These are phyloP conservation scores for Linum tenue DNA, from an alignment of 345 rosid species.

Conservation along the genomic window DNA sequence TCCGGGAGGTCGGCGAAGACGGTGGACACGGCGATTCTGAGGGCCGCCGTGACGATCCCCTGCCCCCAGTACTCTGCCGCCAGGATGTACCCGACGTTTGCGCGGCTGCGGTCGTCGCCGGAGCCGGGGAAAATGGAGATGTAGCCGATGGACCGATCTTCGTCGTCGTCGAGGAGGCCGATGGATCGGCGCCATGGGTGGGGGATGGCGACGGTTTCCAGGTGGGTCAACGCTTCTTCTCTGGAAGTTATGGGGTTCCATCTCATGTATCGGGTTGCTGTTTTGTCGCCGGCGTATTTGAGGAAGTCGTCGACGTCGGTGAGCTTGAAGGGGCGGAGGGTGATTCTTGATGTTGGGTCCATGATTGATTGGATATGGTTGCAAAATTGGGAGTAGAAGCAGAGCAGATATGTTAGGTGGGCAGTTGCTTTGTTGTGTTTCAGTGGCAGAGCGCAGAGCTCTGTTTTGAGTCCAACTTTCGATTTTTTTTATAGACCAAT, in stretches of 20 bases:
- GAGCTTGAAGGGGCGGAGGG: slow-evolving; percentile 35
- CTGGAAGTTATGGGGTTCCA: slow-evolving; percentile 31
- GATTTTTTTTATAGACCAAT: too few species aligned
- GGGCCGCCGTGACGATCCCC: slow-evolving; percentile 29
- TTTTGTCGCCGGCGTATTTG: slow-evolving; percentile 34
- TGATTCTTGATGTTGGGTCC: slow-evolving; percentile 29
- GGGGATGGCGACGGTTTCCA: slow-evolving; percentile 27
- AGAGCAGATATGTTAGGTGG: too few species aligned
- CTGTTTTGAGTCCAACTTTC: too few species aligned
- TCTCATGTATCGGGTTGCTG: slow-evolving; percentile 36
- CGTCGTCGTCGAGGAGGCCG: slow-evolving; percentile 18
- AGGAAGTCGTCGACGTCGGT: slow-evolving; percentile 46
- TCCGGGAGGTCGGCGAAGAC: slow-evolving; percentile 27
- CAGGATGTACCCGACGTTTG: slow-evolving; percentile 29
- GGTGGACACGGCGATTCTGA: slow-evolving; percentile 27
- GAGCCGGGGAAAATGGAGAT: slow-evolving; percentile 29
- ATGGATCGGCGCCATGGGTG: slow-evolving; percentile 44
- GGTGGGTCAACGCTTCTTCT: slow-evolving; percentile 28
- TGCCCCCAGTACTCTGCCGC: slow-evolving; percentile 36
- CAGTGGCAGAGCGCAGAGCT: too few species aligned
- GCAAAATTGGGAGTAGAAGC: too few species aligned
- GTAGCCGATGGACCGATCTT: slow-evolving; percentile 33
- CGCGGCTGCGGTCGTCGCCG: slow-evolving; percentile 30
- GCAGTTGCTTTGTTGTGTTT: too few species aligned
- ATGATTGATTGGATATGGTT: neutral